Evolutionary conservation across 2,329 filamentous ascomycete species (phyloP).

Genomic region (Penicillium glabrum): DNA sequence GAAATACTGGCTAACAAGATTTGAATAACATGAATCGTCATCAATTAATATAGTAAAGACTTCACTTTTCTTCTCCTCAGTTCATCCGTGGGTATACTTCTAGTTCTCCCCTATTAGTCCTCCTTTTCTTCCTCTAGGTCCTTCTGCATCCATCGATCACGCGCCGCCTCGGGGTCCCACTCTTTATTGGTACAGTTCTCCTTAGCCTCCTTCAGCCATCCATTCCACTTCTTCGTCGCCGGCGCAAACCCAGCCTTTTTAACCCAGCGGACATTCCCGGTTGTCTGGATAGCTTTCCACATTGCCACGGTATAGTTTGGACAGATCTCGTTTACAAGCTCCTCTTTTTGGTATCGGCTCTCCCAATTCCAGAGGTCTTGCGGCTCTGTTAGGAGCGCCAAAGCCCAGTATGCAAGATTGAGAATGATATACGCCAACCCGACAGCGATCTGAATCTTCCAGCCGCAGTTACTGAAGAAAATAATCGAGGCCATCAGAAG

Average conservation of each 20-base stretch:
- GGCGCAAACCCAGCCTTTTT: constrained; percentile 54
- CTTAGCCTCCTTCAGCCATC: constrained; percentile 48
- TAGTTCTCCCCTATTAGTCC: background rate
- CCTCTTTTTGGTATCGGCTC: constrained; percentile 42
- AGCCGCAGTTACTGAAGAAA: constrained; percentile 62
- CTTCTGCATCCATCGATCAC: constrained; percentile 4
- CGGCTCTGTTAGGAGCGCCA: constrained; percentile 50
- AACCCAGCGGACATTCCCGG: constrained; percentile 55
- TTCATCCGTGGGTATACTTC: background rate
- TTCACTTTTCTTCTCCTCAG: background rate
- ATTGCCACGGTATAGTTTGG: background rate
- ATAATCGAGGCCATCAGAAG: constrained; percentile 63
- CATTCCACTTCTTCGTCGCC: constrained; percentile 52
- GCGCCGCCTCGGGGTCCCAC: constrained; percentile 1
- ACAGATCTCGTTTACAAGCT: background rate
- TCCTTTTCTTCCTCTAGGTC: background rate
- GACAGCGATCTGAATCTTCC: constrained; percentile 60
- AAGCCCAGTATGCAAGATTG: constrained; percentile 61
- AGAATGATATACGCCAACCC: constrained; percentile 59
- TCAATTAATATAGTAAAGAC: background rate
- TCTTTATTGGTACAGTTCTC: constrained; percentile 11
- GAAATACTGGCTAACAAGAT: too few relatives aligned
- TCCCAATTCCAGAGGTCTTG: constrained; percentile 57
- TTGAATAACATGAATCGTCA: background rate
- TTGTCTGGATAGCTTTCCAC: constrained; percentile 61